phyloP scores from a whole-genome alignment of 257 asterid genomes.

The Plantago ovata region DNA sequence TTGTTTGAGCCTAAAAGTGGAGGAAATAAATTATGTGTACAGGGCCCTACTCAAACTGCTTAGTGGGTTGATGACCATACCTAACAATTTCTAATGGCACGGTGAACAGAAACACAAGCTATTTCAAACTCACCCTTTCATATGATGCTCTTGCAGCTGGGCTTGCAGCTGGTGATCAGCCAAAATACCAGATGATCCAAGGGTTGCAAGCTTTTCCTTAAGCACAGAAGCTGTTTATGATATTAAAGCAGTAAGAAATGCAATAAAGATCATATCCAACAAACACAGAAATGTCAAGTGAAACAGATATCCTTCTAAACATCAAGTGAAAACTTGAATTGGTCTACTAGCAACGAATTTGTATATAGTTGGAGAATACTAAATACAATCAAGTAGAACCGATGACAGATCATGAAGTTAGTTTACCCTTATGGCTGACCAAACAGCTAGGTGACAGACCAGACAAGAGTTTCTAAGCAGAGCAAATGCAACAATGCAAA shows the following conservation, averaged over 20 bases:
- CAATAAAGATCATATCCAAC: slow-evolving; percentile 3
- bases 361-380: too few relatives aligned
- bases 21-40: neutral
- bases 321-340: too few relatives aligned
- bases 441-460: too few relatives aligned
- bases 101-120: neutral
- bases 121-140: slow-evolving; percentile 75
- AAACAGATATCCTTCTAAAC: neutral
- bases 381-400: too few relatives aligned
- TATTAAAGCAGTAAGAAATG: slow-evolving; percentile 21
- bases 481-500: too few relatives aligned
- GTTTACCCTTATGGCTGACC: too few relatives aligned
- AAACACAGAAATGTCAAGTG: slow-evolving; percentile 4
- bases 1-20: neutral
- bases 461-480: too few relatives aligned
- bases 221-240: slow-evolving; percentile 74
- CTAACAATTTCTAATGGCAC: neutral
- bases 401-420: too few relatives aligned
- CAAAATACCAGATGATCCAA: slow-evolving; percentile 97
- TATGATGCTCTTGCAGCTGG: slow-evolving; percentile 88
- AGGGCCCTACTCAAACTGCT: neutral
- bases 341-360: too few relatives aligned
- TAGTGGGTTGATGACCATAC: neutral
- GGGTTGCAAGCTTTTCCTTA: slow-evolving; percentile 94
- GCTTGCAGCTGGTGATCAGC: slow-evolving; percentile 99